phyloP scores from a whole-genome alignment of 495 filamentous ascomycete genomes.

The Neurospora intermedia region DNA sequence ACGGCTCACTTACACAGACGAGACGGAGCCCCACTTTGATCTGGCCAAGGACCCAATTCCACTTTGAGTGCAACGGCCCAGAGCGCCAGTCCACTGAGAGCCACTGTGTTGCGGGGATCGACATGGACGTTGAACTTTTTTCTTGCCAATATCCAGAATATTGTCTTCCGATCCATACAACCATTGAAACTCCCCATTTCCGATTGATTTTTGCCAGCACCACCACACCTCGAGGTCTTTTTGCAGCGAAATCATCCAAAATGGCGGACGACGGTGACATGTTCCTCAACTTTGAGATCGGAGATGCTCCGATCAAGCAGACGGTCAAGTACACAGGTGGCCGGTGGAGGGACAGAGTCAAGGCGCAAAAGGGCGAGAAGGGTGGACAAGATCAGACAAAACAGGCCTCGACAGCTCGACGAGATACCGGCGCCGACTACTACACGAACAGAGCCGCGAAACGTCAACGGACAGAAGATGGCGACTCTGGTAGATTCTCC shows the following conservation, averaged over 20 bases:
- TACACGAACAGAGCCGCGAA: slow-evolving; percentile 27
- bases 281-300: slow-evolving; percentile 80
- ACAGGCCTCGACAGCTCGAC: slow-evolving; percentile 2
- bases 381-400: slow-evolving; percentile 11
- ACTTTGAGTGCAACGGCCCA: background rate
- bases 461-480: slow-evolving; percentile 27
- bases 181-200: background rate
- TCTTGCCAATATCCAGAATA: slow-evolving; percentile 10
- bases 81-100: background rate
- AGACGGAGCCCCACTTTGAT: background rate
- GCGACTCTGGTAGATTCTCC: slow-evolving; percentile 8
- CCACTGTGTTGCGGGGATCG: slow-evolving; percentile 1
- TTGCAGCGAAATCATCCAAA: background rate
- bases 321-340: slow-evolving; percentile 74
- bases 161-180: background rate
- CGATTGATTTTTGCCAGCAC: background rate
- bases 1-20: background rate
- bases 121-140: slow-evolving; percentile 13
- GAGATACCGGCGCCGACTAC: slow-evolving; percentile 11
- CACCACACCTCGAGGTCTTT: background rate
- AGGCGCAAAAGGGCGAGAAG: slow-evolving; percentile 61
- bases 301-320: slow-evolving; percentile 47
- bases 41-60: background rate
- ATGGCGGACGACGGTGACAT: slow-evolving; percentile 90
- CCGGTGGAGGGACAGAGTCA: slow-evolving; percentile 77